These are phyloP conservation scores for Ceratocystis harringtonii DNA, from an alignment of 2,329 filamentous ascomycete species.

Conservation along the genomic window DNA sequence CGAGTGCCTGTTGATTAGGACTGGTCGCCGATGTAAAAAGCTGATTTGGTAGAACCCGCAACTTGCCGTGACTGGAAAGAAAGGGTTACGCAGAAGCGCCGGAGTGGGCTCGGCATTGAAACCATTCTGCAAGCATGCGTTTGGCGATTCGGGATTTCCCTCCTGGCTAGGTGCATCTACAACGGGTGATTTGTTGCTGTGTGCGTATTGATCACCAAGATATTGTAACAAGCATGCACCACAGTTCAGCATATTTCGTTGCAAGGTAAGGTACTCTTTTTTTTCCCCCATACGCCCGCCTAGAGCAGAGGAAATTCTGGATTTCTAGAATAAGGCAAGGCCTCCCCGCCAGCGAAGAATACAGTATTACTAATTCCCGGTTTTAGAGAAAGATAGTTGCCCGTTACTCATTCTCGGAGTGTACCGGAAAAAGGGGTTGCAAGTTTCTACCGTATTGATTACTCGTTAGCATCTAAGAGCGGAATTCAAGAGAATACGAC, in stretches of 20 bases:
- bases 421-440: not conserved
- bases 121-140: not conserved
- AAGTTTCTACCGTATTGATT: not conserved
- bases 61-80: not conserved
- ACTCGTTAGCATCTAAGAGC: not conserved
- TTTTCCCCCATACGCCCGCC: not conserved
- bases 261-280: too few species aligned
- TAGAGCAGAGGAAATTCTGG: not conserved
- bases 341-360: not conserved
- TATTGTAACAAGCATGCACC: too few species aligned
- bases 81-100: not conserved
- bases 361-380: not conserved
- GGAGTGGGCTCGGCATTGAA: constrained; percentile 5
- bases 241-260: too few species aligned
- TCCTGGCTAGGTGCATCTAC: too few species aligned
- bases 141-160: too few species aligned
- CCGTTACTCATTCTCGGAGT: not conserved
- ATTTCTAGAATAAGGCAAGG: not conserved
- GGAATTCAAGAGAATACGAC: not conserved
- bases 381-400: not conserved
- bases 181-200: too few species aligned
- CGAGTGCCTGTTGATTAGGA: not conserved
- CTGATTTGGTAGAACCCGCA: not conserved
- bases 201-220: too few species aligned
- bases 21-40: not conserved